Percentiles rank a stretch among this genome's conserved stretches.
Evolutionary conservation across 2,329 filamentous ascomycete species (phyloP).

Genomic region (Colletotrichum spinosum): DNA sequence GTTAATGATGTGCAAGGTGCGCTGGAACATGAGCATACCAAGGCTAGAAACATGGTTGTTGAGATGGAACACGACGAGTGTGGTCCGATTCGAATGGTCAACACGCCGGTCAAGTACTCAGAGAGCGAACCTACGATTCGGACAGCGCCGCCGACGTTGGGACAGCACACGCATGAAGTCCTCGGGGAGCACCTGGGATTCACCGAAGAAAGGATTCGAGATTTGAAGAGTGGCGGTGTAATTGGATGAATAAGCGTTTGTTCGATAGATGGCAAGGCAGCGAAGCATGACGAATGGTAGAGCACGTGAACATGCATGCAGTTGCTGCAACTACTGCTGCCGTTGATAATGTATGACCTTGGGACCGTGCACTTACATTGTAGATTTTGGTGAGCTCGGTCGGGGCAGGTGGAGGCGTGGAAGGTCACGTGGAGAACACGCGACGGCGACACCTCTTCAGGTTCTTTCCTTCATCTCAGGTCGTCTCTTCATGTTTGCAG

Average conservation of each 20-base stretch:
- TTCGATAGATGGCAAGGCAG: too few species aligned
- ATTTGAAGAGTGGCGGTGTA: constrained; percentile 74
- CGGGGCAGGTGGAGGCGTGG: too few species aligned
- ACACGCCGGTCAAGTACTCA: constrained; percentile 95
- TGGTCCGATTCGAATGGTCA: constrained; percentile 89
- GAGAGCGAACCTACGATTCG: constrained; percentile 82
- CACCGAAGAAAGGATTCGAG: constrained; percentile 67
- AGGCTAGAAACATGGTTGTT: constrained; percentile 88
- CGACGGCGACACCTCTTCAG: background rate
- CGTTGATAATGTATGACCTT: background rate
- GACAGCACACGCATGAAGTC: constrained; percentile 87
- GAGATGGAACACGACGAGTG: constrained; percentile 87
- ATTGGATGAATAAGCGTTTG: constrained; percentile 57
- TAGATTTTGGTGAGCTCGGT: background rate
- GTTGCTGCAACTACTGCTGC: too few species aligned
- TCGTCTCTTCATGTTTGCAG: too few species aligned
- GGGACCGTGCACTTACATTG: background rate
- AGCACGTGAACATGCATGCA: too few species aligned
- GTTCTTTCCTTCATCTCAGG: too few species aligned
- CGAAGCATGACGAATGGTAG: too few species aligned
- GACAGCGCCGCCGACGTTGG: constrained; percentile 83
- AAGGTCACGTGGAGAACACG: constrained; percentile 24
- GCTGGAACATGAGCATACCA: constrained; percentile 85
- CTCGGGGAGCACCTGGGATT: constrained; percentile 73
- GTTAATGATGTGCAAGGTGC: constrained; percentile 93